Evolutionary conservation across 441 rosid species (phyloP).

Genomic region (Pelargonium australe): DNA sequence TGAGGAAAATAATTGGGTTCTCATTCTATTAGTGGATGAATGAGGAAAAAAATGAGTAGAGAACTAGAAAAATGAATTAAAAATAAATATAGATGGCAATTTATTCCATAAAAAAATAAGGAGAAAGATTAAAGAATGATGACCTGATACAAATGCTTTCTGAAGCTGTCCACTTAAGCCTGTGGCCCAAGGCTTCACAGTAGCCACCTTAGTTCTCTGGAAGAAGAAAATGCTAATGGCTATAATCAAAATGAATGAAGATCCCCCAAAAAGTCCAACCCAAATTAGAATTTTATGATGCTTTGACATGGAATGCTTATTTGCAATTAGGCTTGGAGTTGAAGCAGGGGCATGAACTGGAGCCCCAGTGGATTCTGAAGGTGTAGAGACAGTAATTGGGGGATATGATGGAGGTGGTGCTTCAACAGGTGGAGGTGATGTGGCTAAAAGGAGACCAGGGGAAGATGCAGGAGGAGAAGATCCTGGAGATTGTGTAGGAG

Average conservation of each 20-base stretch:
- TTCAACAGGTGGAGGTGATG: constrained; percentile 32
- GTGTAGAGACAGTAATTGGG: constrained; percentile 20
- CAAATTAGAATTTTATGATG: constrained; percentile 25
- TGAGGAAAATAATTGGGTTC: too few relatives aligned
- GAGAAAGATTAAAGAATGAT: constrained; percentile 17
- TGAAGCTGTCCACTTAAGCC: constrained; percentile 87
- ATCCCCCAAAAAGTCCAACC: constrained; percentile 39
- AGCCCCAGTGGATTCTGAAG: constrained; percentile 17
- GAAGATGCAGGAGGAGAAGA: constrained; percentile 32
- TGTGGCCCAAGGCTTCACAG: constrained; percentile 83
- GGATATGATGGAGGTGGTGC: constrained; percentile 27
- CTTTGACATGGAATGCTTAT: constrained; percentile 26
- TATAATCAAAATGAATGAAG: constrained; percentile 38
- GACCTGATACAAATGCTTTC: constrained; percentile 77
- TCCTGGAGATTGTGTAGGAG: constrained; percentile 25
- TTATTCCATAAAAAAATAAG: not conserved
- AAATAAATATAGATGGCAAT: too few relatives aligned
- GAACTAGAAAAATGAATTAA: too few relatives aligned
- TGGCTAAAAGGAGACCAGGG: constrained; percentile 22
- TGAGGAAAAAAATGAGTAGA: too few relatives aligned
- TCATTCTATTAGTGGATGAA: too few relatives aligned
- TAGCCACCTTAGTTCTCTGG: constrained; percentile 49
- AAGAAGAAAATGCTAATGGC: constrained; percentile 34
- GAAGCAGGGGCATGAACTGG: constrained; percentile 29
- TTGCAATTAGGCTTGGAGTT: constrained; percentile 21